Base-by-base conservation (phyloP, 306 rosid species). In the Castanea crenata region DNA sequence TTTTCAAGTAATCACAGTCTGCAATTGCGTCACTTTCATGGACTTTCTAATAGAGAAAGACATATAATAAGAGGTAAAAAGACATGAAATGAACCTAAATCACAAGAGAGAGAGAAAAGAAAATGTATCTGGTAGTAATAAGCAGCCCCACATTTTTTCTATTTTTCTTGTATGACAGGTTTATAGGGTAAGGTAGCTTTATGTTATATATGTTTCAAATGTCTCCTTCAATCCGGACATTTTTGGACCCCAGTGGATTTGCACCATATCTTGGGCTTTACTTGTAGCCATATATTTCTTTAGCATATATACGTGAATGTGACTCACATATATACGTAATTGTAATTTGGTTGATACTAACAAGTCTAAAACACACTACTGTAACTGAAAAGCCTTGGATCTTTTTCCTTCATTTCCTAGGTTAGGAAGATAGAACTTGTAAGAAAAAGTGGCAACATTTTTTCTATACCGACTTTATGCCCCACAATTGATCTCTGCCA, bases 171-270 rank as follows among this genome's bases (percentile, higher is more conserved):
- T 67, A 19, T 19, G 72, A 67, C 46, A 2, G 72, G 15, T 34
- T 35, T 5, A 18, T 31, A 35, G 51, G 72, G 52, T 67, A 32
- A 67, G 51, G 71, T 67, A 18, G 51, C 71, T 67, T 67, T 34
- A 18, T 72, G 52, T 20, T 18, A 57, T 27, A 67, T 74, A 59
- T 69, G 71, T 32, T 32, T 75, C 55, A 75, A 31, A 61, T 63
- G 86, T 75, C 81, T 23, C 73, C 83, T 83, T 83, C 75, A 63
- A 55, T 63, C 71, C 67, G 54, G 75, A 83, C 86, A 75, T 21
- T 41, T 74, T 15, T 69, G 70, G 78, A 70, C 76, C 83, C 61
- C 61, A 29, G 52, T 23, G 10, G 75, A 38, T 52, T 55, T 74
- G 55, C 71, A 62, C 74, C 69, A 1, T 70, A 59, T 70, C 77